Evolutionary conservation across 805 yeast species (phyloP).

Genomic region (Candida mattraensis): DNA sequence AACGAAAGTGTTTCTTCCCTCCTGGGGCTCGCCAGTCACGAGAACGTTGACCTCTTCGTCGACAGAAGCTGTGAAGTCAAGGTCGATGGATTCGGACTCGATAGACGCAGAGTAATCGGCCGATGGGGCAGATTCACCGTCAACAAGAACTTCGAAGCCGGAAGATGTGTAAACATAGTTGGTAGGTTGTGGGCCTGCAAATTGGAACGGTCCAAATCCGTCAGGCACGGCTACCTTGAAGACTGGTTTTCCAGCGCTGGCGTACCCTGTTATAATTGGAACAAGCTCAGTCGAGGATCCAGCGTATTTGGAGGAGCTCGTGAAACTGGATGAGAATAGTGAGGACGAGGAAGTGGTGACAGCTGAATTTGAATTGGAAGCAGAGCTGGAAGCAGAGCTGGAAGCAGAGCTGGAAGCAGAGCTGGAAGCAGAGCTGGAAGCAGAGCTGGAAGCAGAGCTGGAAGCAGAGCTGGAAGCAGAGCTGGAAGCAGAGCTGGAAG

Average conservation of each 20-base stretch:
- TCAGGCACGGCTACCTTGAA: constrained; percentile 3
- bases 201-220: constrained; percentile 6
- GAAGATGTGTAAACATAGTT: constrained; percentile 1
- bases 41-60: constrained; percentile 1
- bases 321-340: too few relatives aligned
- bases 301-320: too few relatives aligned
- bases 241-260: background rate
- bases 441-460: too few relatives aligned
- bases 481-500: too few relatives aligned
- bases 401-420: too few relatives aligned
- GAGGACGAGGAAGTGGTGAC: too few relatives aligned
- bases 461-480: too few relatives aligned
- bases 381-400: too few relatives aligned
- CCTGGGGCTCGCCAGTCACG: constrained; percentile 2
- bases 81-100: background rate
- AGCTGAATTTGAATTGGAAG: too few relatives aligned
- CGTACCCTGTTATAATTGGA: constrained; percentile 4
- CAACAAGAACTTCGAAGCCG: constrained; percentile 1
- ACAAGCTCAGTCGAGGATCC: too few relatives aligned
- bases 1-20: constrained; percentile 3
- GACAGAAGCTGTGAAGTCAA: constrained; percentile 1
- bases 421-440: too few relatives aligned
- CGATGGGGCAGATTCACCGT: background rate
- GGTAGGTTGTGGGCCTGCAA: constrained; percentile 1
- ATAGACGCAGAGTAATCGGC: constrained; percentile 1